Evolutionary conservation across 2,329 filamentous ascomycete genomes (phyloP).

Genomic region (Aspergillus udagawae): DNA sequence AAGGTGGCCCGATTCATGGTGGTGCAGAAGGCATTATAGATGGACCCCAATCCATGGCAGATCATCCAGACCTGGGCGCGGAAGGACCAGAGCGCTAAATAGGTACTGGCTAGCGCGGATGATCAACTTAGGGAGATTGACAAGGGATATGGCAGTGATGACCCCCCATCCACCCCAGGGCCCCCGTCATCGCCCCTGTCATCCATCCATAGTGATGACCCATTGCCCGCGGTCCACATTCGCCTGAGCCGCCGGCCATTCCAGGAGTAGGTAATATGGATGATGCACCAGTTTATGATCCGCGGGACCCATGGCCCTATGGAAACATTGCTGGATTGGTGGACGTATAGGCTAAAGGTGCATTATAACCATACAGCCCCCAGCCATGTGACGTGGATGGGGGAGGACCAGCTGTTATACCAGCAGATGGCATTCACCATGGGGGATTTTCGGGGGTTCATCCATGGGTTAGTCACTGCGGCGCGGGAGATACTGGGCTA

Average conservation of each 20-base stretch:
- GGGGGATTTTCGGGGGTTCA: background rate
- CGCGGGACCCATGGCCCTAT: too few species aligned
- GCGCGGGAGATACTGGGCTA: background rate
- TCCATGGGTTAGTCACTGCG: background rate
- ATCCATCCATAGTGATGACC: background rate
- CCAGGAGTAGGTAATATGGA: background rate
- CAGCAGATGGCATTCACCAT: constrained; percentile 4
- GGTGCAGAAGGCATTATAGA: background rate
- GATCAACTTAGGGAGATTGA: background rate
- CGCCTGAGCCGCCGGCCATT: background rate
- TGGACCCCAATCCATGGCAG: background rate
- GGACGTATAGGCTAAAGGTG: constrained; percentile 4
- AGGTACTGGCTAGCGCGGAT: background rate
- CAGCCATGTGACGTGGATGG: background rate
- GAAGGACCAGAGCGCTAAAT: background rate
- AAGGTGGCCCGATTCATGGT: background rate
- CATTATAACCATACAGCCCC: constrained; percentile 2
- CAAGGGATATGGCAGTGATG: background rate
- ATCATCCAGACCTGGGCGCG: too few species aligned
- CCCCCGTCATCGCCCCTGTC: background rate
- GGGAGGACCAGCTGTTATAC: background rate
- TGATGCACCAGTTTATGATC: constrained; percentile 3
- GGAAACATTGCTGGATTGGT: background rate
- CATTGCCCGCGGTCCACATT: background rate
- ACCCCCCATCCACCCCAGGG: background rate